Base-by-base conservation (phyloP, 495 filamentous ascomycete genomes). In the Penicillium herquei region DNA sequence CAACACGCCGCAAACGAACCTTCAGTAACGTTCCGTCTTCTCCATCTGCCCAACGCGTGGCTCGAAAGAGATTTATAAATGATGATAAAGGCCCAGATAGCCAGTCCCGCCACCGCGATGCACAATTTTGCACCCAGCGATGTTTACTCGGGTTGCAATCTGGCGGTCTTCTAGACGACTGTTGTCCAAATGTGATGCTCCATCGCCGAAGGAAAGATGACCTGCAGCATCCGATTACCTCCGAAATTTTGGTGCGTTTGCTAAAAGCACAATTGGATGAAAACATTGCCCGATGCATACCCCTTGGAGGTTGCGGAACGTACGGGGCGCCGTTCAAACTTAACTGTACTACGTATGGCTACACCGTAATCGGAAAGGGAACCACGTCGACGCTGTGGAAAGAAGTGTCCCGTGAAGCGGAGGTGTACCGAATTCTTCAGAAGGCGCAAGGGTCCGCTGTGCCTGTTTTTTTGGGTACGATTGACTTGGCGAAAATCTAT, bases 301-400 rank as follows among this genome's bases (percentile, higher is more conserved):
- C 64, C 3, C 39, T 69, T 17, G 51, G 67, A 1, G 2, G 7
- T 14, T 66, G 52, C 49, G 59, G 69, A 7, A 37, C 61, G 3
- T 69, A 54, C 42, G 59, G 74, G 18, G 68, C 66, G 5, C 56
- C 76, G 7, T 80, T 81, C 57, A 71, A 70, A 55, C 57, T 81
- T 1, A 75, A 65, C 7, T 66, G 70, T 51, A 37, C 62, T 7
- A 39, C 33, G 14, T 71, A 76, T 54, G 69, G 75, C 12, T 81
- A 82, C 46, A 80, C 75, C 5, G 65, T 83, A 26, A 63, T 79
- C 41, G 65, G 63, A 12, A 83, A 83, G 66, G 78, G 73, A 16
- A 81, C 78, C 14, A 66, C 65, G 2, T 57, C 49, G 8, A 54
- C 31, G 12, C 65, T 74, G 37, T 69, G 63, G 54, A 54, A 55